These are phyloP conservation scores for Rhinocladiella mackenziei DNA, from an alignment of 2,329 filamentous ascomycete species.

Conservation along the genomic window DNA sequence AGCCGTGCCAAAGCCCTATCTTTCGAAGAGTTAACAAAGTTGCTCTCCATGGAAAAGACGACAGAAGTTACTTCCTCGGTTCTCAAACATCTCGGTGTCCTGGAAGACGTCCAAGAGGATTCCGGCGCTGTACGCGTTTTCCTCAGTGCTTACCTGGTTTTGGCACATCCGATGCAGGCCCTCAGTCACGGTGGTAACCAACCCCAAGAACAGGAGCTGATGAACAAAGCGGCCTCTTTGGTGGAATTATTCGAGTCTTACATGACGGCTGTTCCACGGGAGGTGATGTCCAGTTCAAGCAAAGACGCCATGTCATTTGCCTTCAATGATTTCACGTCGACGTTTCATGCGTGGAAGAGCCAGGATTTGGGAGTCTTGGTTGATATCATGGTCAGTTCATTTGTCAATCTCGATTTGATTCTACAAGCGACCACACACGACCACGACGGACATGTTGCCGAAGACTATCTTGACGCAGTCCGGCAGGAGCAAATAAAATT, in stretches of 20 bases:
- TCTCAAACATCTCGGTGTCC: constrained; percentile 54
- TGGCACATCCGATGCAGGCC: constrained; percentile 58
- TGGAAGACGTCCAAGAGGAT: constrained; percentile 46
- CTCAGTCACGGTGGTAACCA: constrained; percentile 53
- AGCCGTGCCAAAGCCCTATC: constrained; percentile 49
- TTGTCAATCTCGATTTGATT: constrained; percentile 62
- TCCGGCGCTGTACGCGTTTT: constrained; percentile 57
- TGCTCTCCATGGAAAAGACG: constrained; percentile 54
- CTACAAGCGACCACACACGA: constrained; percentile 66
- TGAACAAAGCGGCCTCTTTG: constrained; percentile 57
- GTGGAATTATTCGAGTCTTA: constrained; percentile 37
- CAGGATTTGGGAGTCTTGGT: constrained; percentile 60
- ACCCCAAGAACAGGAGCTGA: constrained; percentile 59
- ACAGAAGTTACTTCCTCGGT: constrained; percentile 52
- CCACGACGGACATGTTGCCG: constrained; percentile 56
- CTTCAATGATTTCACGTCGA: constrained; percentile 57
- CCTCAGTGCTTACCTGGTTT: constrained; percentile 59
- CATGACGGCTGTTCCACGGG: constrained; percentile 5
- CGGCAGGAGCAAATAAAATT: constrained; percentile 62
- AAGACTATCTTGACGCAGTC: constrained; percentile 62
- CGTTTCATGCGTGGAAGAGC: constrained; percentile 63
- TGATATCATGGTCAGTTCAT: constrained; percentile 64
- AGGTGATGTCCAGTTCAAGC: not conserved
- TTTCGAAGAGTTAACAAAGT: constrained; percentile 57
- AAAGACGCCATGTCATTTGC: constrained; percentile 46